A percentile compares a stretch with the other conserved stretches of the same genome.
phyloP scores from a whole-genome alignment of 768 basidiomycete species.

The Ephemerocybe angulata region DNA sequence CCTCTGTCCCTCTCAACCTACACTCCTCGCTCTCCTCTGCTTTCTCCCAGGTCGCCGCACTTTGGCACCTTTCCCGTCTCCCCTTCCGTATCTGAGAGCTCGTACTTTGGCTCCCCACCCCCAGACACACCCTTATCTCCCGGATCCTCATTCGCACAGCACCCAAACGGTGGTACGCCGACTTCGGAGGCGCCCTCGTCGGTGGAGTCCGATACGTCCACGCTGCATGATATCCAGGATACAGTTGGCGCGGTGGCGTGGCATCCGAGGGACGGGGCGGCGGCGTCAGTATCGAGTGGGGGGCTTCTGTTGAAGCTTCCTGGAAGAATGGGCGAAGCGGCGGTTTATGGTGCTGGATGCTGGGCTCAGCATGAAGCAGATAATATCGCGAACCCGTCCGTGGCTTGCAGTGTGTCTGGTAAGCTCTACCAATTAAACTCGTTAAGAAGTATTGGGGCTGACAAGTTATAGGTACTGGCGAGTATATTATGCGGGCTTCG shows the following conservation, averaged over 20 bases:
- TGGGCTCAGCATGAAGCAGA: constrained; percentile 50
- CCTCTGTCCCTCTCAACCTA: neutral
- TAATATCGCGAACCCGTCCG: constrained; percentile 10
- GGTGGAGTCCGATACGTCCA: constrained; percentile 7
- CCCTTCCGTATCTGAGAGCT: neutral
- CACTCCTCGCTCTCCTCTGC: neutral
- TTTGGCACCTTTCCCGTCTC: neutral
- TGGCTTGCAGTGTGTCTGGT: constrained; percentile 75
- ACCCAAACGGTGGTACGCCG: too few relatives aligned
- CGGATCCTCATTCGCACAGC: neutral
- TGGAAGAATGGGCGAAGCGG: constrained; percentile 77
- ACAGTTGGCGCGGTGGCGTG: constrained; percentile 79
- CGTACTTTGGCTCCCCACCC: neutral
- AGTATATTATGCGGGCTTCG: constrained; percentile 57
- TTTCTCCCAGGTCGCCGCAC: neutral
- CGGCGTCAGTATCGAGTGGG: constrained; percentile 80
- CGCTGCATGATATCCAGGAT: constrained; percentile 52
- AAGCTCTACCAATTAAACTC: too few relatives aligned
- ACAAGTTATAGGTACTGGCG: too few relatives aligned
- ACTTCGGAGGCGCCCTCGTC: too few relatives aligned
- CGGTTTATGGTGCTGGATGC: constrained; percentile 70
- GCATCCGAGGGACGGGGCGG: constrained; percentile 40
- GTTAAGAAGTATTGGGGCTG: too few relatives aligned
- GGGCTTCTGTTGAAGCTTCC: constrained; percentile 74
- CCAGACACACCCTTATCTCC: neutral